A percentile compares a stretch with the other conserved stretches of the same genome.
Evolutionary conservation across 805 yeast species (phyloP).

Genomic region (Kazachstania africana): DNA sequence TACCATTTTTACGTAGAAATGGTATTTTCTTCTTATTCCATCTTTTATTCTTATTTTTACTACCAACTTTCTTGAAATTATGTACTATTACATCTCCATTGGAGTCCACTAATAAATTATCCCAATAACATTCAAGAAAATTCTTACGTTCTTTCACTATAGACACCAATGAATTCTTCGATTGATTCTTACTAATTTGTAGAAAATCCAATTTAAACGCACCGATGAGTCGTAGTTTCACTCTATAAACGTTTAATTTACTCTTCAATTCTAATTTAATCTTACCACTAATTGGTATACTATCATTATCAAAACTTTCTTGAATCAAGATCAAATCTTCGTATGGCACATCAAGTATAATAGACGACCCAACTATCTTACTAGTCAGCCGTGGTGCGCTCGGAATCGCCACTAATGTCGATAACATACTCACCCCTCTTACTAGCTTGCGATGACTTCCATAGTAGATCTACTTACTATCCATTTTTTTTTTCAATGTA

Average conservation of each 20-base stretch:
- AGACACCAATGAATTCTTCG: constrained; percentile 24
- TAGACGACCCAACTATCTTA: too few species aligned
- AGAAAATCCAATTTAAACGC: constrained; percentile 49
- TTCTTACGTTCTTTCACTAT: constrained; percentile 40
- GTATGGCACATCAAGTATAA: constrained; percentile 28
- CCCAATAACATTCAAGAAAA: constrained; percentile 69
- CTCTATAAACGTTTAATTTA: constrained; percentile 47
- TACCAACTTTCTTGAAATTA: neutral
- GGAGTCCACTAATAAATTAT: constrained; percentile 31
- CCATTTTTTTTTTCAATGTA: too few species aligned
- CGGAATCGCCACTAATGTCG: too few species aligned
- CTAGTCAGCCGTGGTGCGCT: too few species aligned
- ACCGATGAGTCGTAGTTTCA: constrained; percentile 53
- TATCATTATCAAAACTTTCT: constrained; percentile 67
- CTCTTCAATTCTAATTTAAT: constrained; percentile 55
- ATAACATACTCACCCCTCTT: too few species aligned
- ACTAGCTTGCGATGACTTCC: too few species aligned
- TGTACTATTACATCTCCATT: constrained; percentile 17
- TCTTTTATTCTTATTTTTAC: neutral
- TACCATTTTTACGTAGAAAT: too few species aligned
- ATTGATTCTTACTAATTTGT: constrained; percentile 28
- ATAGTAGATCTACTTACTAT: too few species aligned
- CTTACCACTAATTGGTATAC: constrained; percentile 63
- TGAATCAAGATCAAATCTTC: constrained; percentile 61
- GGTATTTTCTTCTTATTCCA: constrained; percentile 1